Evolutionary conservation across 208 protist species (phyloP), one percentile per base, ranked within the genome.

Genomic region (Endotrypanum monterogeii): DNA sequence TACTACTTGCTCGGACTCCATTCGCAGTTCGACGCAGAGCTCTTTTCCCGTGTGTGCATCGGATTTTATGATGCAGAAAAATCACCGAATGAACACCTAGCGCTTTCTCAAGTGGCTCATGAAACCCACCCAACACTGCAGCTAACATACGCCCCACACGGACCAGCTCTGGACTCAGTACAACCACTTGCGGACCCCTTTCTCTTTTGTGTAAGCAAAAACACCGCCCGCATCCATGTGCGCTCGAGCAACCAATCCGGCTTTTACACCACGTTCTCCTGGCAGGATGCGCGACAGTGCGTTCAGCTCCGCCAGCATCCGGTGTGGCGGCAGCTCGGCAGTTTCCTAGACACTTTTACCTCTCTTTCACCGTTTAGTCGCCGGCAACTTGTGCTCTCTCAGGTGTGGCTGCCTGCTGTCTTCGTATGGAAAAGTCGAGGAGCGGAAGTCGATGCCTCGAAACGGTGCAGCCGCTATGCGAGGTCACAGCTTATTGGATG

Each of bases 201-300:
- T 11, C 68, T 86, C 11, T 90, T 90, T 60, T 63, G 76, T 50
- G 63, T 96, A 32, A 96, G 91, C 73, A 70, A 62, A 51, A 88
- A 91, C 78, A 96, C 89, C 1, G 81, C 80, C 2, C 80, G 91
- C 51, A 88, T 96, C 83, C 89, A 96, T 73, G 83, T 91, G 3
- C 79, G 77, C 55, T 46, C 66, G 9, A 48, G 55, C 20, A 51
- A 62, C 9, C 41, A 30, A 32, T 52, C n/a, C 51, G 50, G 32
- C 0, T 74, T 82, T 48, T 87, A 91, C 63, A 71, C 61, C n/a
- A 83, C 82, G 30, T 46, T 87, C 9, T 76, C 84, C 35, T 69
- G 83, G 73, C 54, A 92, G 41, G 89, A 92, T 50, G 89, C 88
- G 12, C 62, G 44, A 12, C 74, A 82, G 32, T 86, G 84, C 50